Percentiles rank a stretch among this genome's conserved stretches.
Conservation (phyloP, 345 rosid species). For the Aethionema arabicum region DNA sequence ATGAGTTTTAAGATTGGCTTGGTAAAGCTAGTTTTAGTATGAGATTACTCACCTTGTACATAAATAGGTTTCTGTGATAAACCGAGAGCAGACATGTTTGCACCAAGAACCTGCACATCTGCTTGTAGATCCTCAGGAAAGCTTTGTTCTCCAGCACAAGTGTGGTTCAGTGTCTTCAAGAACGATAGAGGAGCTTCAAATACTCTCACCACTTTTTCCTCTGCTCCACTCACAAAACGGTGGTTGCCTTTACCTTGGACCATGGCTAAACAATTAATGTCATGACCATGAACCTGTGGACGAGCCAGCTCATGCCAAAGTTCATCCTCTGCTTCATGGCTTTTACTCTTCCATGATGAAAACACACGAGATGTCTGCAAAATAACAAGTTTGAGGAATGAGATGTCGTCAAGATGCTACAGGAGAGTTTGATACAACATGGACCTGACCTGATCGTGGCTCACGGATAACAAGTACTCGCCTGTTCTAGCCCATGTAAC, state of each 20-base stretch:
- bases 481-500: slow-evolving; percentile 74
- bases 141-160: slow-evolving; percentile 47
- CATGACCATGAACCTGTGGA: slow-evolving; percentile 98
- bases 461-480: slow-evolving; percentile 78
- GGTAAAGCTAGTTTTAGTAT: slow-evolving; percentile 10
- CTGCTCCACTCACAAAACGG: slow-evolving; percentile 95
- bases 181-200: slow-evolving; percentile 93
- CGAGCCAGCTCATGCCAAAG: slow-evolving; percentile 91
- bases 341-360: slow-evolving; percentile 71
- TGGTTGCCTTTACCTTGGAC: slow-evolving; percentile 84
- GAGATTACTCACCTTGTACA: slow-evolving; percentile 47
- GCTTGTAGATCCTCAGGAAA: slow-evolving; percentile 53
- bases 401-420: slow-evolving; percentile 8
- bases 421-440: not conserved
- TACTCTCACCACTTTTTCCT: slow-evolving; percentile 91
- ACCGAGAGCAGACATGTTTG: slow-evolving; percentile 96
- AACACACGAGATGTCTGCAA: slow-evolving; percentile 77
- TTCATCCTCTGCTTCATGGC: slow-evolving; percentile 37
- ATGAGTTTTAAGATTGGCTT: slow-evolving; percentile 9
- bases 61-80: slow-evolving; percentile 97
- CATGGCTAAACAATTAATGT: slow-evolving; percentile 74
- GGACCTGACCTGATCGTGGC: slow-evolving; percentile 82
- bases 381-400: not conserved
- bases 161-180: slow-evolving; percentile 70
- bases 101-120: slow-evolving; percentile 80